Percentiles rank a stretch among this genome's conserved stretches.
Evolutionary conservation across 306 rosid genomes (phyloP).

Genomic region (Betula pendula): DNA sequence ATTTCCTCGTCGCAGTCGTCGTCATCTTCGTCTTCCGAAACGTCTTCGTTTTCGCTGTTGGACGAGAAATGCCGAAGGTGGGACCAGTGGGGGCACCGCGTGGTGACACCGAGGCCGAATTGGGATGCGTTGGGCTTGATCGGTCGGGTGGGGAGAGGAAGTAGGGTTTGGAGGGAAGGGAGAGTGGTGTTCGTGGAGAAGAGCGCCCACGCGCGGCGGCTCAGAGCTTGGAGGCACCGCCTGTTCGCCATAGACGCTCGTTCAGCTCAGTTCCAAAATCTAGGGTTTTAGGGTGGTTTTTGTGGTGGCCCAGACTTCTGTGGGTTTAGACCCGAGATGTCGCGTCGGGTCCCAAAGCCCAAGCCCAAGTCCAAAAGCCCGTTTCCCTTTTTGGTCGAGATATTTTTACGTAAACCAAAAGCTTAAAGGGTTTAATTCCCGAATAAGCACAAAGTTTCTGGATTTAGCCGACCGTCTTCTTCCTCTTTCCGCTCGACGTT

Average conservation of each 20-base stretch:
- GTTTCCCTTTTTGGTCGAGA: no score
- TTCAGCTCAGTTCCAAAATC: background rate
- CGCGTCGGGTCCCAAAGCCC: no score
- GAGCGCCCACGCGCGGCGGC: slow-evolving; percentile 50
- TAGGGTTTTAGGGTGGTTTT: slow-evolving; percentile 32
- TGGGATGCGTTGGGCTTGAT: slow-evolving; percentile 26
- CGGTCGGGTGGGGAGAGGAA: slow-evolving; percentile 25
- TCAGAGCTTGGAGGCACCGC: slow-evolving; percentile 59
- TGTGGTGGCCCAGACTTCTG: background rate
- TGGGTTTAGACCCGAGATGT: no score
- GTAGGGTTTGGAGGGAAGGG: slow-evolving; percentile 28
- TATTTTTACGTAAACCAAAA: no score
- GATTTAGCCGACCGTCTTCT: no score
- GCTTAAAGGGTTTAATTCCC: no score
- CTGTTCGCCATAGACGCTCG: slow-evolving; percentile 60
- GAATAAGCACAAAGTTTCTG: no score
- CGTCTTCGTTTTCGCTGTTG: slow-evolving; percentile 29
- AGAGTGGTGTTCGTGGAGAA: slow-evolving; percentile 38
- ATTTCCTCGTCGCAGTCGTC: slow-evolving; percentile 39
- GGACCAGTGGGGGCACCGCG: slow-evolving; percentile 33
- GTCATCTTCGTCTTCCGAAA: slow-evolving; percentile 26
- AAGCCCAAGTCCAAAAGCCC: no score
- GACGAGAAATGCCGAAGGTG: slow-evolving; percentile 56
- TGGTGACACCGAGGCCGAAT: slow-evolving; percentile 23
- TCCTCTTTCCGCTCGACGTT: no score